These are phyloP conservation scores for Chalciporus pseudorubinellus DNA, from an alignment of 768 basidiomycete genomes.

Conservation along the genomic window DNA sequence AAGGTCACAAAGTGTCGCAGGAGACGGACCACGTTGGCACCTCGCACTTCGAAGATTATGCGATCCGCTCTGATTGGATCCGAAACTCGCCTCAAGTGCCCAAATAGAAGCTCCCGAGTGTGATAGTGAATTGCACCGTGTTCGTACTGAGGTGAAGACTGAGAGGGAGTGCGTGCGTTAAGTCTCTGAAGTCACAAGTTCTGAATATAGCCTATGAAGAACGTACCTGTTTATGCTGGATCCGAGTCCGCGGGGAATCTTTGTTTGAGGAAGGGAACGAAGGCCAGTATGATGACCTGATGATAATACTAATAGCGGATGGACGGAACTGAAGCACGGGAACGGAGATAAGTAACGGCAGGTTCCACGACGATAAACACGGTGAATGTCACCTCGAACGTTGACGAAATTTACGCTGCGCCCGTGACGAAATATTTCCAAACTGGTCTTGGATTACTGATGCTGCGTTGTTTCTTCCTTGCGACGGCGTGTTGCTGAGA, in stretches of 20 bases:
- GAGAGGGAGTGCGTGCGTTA: background rate
- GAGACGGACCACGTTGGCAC: conserved; percentile 1
- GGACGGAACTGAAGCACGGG: conserved; percentile 18
- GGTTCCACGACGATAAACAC: conserved; percentile 4
- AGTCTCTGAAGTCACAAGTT: background rate
- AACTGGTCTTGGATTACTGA: conserved; percentile 7
- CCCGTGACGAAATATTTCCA: conserved; percentile 9
- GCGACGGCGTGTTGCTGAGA: conserved; percentile 16
- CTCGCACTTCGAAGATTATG: background rate
- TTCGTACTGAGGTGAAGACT: background rate
- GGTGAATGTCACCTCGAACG: background rate
- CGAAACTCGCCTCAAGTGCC: background rate
- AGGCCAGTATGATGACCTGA: background rate
- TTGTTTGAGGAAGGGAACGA: background rate
- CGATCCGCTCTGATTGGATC: background rate
- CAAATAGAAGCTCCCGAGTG: background rate
- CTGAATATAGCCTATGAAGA: background rate
- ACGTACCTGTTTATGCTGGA: conserved; percentile 5
- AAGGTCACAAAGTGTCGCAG: background rate
- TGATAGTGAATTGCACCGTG: background rate
- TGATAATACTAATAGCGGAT: background rate
- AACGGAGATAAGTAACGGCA: conserved; percentile 24
- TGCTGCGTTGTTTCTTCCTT: conserved; percentile 11
- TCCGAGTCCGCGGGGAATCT: background rate
- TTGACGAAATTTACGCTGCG: conserved; percentile 6